phyloP scores from a whole-genome alignment of 2,329 filamentous ascomycete genomes.

The Xylariomycetidae sp. region DNA sequence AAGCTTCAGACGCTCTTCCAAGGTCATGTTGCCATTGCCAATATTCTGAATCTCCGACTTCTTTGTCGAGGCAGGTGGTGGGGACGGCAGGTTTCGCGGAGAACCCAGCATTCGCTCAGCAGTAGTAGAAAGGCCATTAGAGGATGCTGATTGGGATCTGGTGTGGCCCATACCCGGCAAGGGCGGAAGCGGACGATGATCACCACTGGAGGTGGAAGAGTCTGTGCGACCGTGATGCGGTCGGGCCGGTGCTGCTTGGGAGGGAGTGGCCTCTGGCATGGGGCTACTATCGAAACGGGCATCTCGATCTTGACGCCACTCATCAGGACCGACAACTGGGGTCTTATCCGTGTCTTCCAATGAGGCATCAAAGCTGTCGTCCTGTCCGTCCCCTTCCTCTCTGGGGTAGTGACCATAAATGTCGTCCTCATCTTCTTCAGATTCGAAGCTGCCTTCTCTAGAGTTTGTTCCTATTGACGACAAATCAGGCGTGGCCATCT shows the following conservation, averaged over 20 bases:
- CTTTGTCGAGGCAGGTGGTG: constrained; percentile 63
- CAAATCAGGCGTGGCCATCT: constrained; percentile 95
- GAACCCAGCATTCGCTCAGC: constrained; percentile 66
- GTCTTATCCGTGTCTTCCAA: constrained; percentile 96
- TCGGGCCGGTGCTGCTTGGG: constrained; percentile 41
- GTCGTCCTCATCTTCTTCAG: constrained; percentile 69
- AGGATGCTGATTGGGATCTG: constrained; percentile 48
- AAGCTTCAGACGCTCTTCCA: constrained; percentile 79
- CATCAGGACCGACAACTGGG: constrained; percentile 93
- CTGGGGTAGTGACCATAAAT: constrained; percentile 49
- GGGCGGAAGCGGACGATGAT: constrained; percentile 81
- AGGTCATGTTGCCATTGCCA: constrained; percentile 69
- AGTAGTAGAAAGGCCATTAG: constrained; percentile 61
- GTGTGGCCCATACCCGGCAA: constrained; percentile 60
- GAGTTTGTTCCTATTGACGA: constrained; percentile 87
- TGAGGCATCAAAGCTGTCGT: constrained; percentile 93
- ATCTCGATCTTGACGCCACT: constrained; percentile 79
- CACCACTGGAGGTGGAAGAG: constrained; percentile 72
- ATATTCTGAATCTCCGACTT: constrained; percentile 78
- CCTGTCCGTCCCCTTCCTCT: constrained; percentile 57
- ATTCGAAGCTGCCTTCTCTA: constrained; percentile 89
- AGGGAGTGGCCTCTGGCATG: constrained; percentile 50
- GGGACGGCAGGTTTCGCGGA: constrained; percentile 67
- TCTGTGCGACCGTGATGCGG: constrained; percentile 61
- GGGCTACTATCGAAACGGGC: constrained; percentile 71